Evolutionary conservation across 805 yeast genomes (phyloP), one percentile per base, ranked within the genome.

Genomic region (Torulaspora franciscae): DNA sequence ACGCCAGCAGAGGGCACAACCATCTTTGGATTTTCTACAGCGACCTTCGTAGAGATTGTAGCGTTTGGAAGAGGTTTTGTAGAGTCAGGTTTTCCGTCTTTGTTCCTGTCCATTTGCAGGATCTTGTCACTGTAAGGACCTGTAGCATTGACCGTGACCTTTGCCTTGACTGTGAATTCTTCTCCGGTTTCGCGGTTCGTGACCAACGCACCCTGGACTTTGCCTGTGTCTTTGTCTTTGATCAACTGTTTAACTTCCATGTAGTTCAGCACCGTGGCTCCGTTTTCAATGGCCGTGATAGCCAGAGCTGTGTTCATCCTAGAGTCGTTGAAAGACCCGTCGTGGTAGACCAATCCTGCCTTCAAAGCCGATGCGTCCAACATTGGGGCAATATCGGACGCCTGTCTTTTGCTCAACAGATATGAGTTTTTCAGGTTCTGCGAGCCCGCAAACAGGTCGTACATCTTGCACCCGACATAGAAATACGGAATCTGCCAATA

Each of bases 401-500:
- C 83, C 48, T 76, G 74, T 41, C 77, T 72, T 50, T 81, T 77
- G 32, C 85, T 74, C 63, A 88, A 73, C 50, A 88, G 65, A 58
- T 86, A 89, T 23, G 95, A 81, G 51, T 79, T 73, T 63, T 85
- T 81, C 66, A 90, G 75, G 71, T 88, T 87, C 67, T 88, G 91
- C 51, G 75, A 70, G 43, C 97, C 97, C 32, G 97, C 96, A 63
- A 91, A 83, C 68, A 90, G 70, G 68, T 90, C 98, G 70, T 90
- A 90, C 77, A 84, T 73, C 67, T 88, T 85, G 63, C 93, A 85
- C 48, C 98, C 98, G 32, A 78, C 81, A 70, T 84, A 90, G 72
- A 85, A 88, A 72, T 90, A 90, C 36, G 97, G 97, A 43, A 87
- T 77, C 72, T 89, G 95, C 96, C 96, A 90, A 77, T 87, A 86